Percentiles rank a stretch among this genome's conserved stretches.
These are phyloP conservation scores for Suillus americanus DNA, from an alignment of 768 basidiomycete genomes.

Conservation along the genomic window DNA sequence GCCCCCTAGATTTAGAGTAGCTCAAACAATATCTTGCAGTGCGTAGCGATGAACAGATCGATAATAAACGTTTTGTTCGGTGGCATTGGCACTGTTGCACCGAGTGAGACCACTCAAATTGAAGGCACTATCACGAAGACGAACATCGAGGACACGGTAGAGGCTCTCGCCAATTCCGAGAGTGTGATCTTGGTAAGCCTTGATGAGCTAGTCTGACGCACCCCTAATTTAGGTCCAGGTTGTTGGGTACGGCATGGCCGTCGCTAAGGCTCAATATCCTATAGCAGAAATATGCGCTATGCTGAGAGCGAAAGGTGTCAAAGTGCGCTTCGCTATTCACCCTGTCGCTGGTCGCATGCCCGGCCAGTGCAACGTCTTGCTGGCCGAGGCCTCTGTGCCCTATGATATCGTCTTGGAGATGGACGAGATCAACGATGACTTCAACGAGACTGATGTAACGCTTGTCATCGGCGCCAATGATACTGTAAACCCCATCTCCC, in stretches of 20 bases:
- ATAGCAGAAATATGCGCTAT: constrained; percentile 73
- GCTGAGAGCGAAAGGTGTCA: constrained; percentile 71
- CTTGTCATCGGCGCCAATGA: constrained; percentile 92
- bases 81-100: constrained; percentile 63
- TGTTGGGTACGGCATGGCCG: constrained; percentile 90
- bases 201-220: not conserved
- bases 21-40: constrained; percentile 42
- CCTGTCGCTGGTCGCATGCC: constrained; percentile 94
- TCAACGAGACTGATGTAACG: constrained; percentile 84
- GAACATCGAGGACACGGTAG: constrained; percentile 77
- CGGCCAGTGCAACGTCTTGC: constrained; percentile 88
- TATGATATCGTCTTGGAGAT: constrained; percentile 92
- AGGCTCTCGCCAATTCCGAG: constrained; percentile 75
- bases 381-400: constrained; percentile 88
- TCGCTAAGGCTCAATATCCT: constrained; percentile 86
- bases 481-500: constrained; percentile 87
- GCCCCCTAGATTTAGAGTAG: not conserved
- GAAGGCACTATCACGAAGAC: constrained; percentile 81
- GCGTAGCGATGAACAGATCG: constrained; percentile 90
- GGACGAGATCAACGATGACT: constrained; percentile 95
- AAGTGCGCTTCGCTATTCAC: constrained; percentile 85
- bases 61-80: constrained; percentile 85
- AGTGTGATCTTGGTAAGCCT: constrained; percentile 71
- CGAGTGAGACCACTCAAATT: constrained; percentile 67
- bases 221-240: constrained; percentile 42